Evolutionary conservation across 2,329 filamentous ascomycete genomes (phyloP), one percentile per base, ranked within the genome.

Genomic region (Fusarium piperis): DNA sequence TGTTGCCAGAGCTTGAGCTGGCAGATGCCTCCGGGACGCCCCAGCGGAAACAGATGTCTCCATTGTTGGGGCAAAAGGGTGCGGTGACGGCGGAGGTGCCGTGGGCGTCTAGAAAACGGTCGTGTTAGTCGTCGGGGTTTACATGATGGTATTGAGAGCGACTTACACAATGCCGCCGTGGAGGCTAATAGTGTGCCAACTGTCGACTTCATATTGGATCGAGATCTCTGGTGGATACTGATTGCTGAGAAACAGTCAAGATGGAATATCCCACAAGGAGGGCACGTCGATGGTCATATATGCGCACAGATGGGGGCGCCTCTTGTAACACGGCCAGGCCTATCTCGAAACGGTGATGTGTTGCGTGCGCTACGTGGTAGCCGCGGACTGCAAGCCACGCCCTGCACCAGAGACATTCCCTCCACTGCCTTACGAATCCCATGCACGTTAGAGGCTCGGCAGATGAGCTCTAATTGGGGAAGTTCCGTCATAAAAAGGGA

Each of bases 11-110:
- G 33, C 83, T 83, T 4, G 84, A 82, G 38, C 80, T 80, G 13
- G 84, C 84, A 1, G 88, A 86, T 2, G 81, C 75, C 51, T 82
- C 73, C 0, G 90, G 89, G 3, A 91, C 84, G 44, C 83, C 89
- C 70, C 91, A 84, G 65, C 82, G 81, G 79, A 85, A 90, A 79
- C 89, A 90, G 41, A 90, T 78, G n/a, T 80, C 72, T 32, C 78
- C 76, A 57, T 75, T 70, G 3, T 75, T 76, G 44, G 85, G 82
- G 72, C 87, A 89, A 72, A 80, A 79, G 5, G 79, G 76, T 4
- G 77, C 72, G 23, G 79, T 76, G 28, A 73, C 73, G 52, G 79
- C 79, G 7, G 64, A 73, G 18, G 67, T 67, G 12, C 62, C 65
- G 16, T 64, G 58, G 11, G 67, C 67, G 56, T 72, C 79, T 81